Percentiles rank a stretch among this genome's conserved stretches.
These are phyloP conservation scores for Mucor plumbeus DNA, from an alignment of 371 early-diverging fungal species.

Conservation along the genomic window DNA sequence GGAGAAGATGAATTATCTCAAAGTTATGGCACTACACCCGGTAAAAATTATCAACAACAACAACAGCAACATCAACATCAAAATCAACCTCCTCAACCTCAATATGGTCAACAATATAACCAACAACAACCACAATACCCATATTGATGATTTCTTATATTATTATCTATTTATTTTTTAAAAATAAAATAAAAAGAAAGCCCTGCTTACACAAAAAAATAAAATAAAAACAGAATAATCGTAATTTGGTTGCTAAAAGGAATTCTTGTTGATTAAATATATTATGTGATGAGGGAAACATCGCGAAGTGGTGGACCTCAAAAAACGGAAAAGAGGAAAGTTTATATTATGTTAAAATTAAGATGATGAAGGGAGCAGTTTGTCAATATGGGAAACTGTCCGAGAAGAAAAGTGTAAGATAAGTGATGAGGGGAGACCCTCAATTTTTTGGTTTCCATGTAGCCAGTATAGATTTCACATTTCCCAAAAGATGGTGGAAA, in stretches of 20 bases:
- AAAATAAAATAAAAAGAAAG: background rate
- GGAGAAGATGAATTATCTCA: constrained; percentile 59
- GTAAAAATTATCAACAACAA: constrained; percentile 12
- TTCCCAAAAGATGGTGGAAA: too few relatives aligned
- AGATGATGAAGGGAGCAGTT: background rate
- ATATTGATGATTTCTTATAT: constrained; percentile 12
- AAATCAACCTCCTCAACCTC: constrained; percentile 34
- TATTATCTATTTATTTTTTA: background rate
- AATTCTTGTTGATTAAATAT: background rate
- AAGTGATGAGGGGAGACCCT: background rate
- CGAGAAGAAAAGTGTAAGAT: background rate
- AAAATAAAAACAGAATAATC: background rate
- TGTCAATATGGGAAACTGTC: background rate
- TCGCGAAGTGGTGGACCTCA: background rate
- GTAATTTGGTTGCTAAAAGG: background rate
- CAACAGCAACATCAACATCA: constrained; percentile 27
- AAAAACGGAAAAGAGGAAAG: background rate
- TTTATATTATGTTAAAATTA: too few relatives aligned
- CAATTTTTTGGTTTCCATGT: background rate
- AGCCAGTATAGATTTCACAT: background rate
- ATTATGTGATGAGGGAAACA: background rate
- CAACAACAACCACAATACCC: constrained; percentile 23
- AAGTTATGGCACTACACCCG: constrained; percentile 23
- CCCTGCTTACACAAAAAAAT: background rate
- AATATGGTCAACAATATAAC: constrained; percentile 17